Evolutionary conservation across 1,139 yeast genomes (phyloP), one percentile per base, ranked within the genome.

Genomic region (Geotrichum macrosporum): DNA sequence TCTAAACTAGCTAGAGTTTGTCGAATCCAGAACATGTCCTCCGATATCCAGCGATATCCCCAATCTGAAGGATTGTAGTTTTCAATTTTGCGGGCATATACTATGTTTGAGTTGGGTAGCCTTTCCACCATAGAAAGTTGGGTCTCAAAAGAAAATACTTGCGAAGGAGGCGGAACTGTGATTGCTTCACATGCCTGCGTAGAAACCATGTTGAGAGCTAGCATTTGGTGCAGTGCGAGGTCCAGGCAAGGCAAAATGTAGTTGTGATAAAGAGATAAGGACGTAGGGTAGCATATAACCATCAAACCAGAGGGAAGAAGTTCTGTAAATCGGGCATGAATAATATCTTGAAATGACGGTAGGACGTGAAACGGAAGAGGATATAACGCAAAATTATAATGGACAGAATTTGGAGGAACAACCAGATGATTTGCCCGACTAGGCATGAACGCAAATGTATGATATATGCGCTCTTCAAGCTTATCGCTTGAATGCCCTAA

Each of bases 131-230:
- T 38, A 16, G 40, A 22, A 13, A 27, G 31, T 43, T 59, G 63
- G 9, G 32, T 41, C 9, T 46, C 53, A 34, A 44, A 59, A 10
- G 50, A 27, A n/a, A 30, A 32, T 4, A 46, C 22, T 1, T 57
- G 57, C 5, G 54, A 51, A 20, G 41, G 33, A 1, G 64, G 64
- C 1, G 57, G 55, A 21, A 47, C 44, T 2, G 62, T 53, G 12
- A 60, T 53, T 35, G 48, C 52, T 40, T 60, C 60, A 41, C 64
- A 60, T 5, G 56, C 57, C 31, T 53, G 54, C 3, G 63, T 55
- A 9, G 57, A 54, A 35, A 60, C 53, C 52, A 50, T 45, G 41
- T 55, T 57, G 19, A 60, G 54, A 1, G 64, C 63, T 32, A 60
- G 50, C 47, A 60, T 48, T 29, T 56, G 59, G 19, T 55, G 59